Base-by-base conservation (phyloP, 805 yeast species). In the Clavispora carvajalis region DNA sequence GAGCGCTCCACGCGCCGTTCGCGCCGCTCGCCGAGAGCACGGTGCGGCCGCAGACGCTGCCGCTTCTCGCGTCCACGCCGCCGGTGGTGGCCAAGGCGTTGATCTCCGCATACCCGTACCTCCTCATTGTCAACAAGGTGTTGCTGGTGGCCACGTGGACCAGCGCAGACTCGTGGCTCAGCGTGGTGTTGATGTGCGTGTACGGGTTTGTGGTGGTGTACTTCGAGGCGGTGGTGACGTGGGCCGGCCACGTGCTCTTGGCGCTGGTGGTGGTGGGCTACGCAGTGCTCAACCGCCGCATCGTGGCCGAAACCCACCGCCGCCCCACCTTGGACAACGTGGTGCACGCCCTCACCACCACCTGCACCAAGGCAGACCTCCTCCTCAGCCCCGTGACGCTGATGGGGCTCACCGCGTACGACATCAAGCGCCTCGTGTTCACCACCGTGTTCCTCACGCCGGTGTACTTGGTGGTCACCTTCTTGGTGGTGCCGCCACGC, bases 361-460 rank as follows among this genome's bases (percentile, higher is more conserved):
- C 88, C 4, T 79, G 88, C 41, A 74, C 81, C 41, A 81, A 89
- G 53, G 79, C 86, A 6, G 95, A 88, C 54, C 65, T 88, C 56
- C 66, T 91, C 36, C 67, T 90, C 33, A 73, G 82, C 19, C 98
- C 99, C n/a, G 67, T 91, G 36, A 79, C 90, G 1, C 65, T 81
- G 7, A 64, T 85, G 46, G 80, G 79, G n/a, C 68, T 91, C 47
- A 80, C 89, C 2, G 74, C 84, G 0, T 77, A 84, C 52, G 97
- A 90, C 55, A 74, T 89, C 48, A 81, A 83, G 53, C 71, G 96
- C 46, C 70, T 90, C 39, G 62, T 89, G 18, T 83, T 88, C 58
- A 88, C 97, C 9, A 84, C 95, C 1, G 76, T 88, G 17, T 82
- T 91, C 53, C 65, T 89, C 38, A 85, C 96, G 1, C 99, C 99